Evolutionary conservation across 1,284 basidiomycete genomes (phyloP), one percentile per base, ranked within the genome.

Genomic region (Volvariella surrecta): DNA sequence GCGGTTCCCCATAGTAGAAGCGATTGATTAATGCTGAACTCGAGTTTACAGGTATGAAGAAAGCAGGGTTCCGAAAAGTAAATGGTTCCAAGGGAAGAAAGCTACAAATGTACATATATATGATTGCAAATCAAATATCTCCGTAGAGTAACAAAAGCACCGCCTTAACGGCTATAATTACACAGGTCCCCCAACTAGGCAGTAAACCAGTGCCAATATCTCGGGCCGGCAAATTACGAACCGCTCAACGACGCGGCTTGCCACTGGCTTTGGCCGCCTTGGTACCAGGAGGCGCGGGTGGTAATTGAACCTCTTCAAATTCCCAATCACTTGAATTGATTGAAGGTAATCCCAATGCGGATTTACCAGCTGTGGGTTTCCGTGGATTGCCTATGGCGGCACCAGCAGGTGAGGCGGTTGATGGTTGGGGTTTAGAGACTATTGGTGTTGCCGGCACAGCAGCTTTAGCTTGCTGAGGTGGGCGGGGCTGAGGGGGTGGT

Each of bases 281-380:
- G 24, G 24, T 6, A 28, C 24, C 24, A 28, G 24, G 11, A 11
- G 24, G 61, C 8, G 52, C 58, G 37, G 71, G 68, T 13, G 67
- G 67, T n/a, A 73, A 56, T 13, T 66, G 56, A 11, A 67, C 45
- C n/a, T 67, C 64, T 46, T 67, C 63, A 45, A 63, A 66, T 19
- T 55, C 66, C 67, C 66, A 71, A 39, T 71, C 67, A 44, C 51
- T 57, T 2, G 66, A 66, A 37, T 56, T 60, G 20, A 70, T 50
- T 19, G 64, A 52, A 22, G 69, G 68, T 3, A 68, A 53, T 15
- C 60, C 58, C 19, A 53, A 40, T 4, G 52, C 24, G 3, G 48
- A 45, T 42, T 54, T 50, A 3, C 34, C 42, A 39, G 28, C 20
- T 42, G 35, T 2, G 20, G n/a, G 35, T 48, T 43, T 39, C 32